phyloP scores from a whole-genome alignment of 352 stramenopile species.

The Globisporangium cystogenes region DNA sequence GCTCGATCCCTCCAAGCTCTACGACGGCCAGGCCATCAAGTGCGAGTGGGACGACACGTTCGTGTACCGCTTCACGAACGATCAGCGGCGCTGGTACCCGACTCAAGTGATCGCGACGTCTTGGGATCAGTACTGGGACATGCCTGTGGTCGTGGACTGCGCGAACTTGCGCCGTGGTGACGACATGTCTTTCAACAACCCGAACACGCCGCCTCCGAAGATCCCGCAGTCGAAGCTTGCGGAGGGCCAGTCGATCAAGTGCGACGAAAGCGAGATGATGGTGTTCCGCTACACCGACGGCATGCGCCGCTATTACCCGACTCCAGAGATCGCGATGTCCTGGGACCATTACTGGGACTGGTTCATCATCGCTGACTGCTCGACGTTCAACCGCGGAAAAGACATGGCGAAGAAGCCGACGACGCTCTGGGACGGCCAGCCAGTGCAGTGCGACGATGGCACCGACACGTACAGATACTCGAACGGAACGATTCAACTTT shows the following conservation, averaged over 20 bases:
- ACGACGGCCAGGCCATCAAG: background rate
- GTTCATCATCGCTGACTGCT: conserved; percentile 11
- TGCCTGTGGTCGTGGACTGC: conserved; percentile 13
- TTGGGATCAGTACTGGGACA: conserved; percentile 17
- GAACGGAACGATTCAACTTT: conserved; percentile 8
- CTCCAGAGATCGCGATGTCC: conserved; percentile 10
- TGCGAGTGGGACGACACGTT: background rate
- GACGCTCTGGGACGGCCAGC: conserved; percentile 12
- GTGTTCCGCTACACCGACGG: conserved; percentile 7
- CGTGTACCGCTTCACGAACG: conserved; percentile 14
- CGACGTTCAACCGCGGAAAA: background rate
- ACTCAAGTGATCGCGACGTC: conserved; percentile 12
- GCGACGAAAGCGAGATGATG: background rate
- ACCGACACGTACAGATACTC: conserved; percentile 9
- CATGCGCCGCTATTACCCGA: conserved; percentile 15
- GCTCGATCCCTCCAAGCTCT: background rate
- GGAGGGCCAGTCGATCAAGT: conserved; percentile 12
- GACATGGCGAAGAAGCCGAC: conserved; percentile 16
- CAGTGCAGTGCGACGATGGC: conserved; percentile 9
- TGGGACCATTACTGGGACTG: conserved; percentile 16
- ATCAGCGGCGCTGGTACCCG: conserved; percentile 16
- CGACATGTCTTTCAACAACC: background rate
- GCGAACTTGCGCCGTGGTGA: conserved; percentile 1
- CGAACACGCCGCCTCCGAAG: background rate
- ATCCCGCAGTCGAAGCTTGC: background rate